Base-by-base conservation (phyloP, 2,329 filamentous ascomycete species). In the Calonectria leucothoes region DNA sequence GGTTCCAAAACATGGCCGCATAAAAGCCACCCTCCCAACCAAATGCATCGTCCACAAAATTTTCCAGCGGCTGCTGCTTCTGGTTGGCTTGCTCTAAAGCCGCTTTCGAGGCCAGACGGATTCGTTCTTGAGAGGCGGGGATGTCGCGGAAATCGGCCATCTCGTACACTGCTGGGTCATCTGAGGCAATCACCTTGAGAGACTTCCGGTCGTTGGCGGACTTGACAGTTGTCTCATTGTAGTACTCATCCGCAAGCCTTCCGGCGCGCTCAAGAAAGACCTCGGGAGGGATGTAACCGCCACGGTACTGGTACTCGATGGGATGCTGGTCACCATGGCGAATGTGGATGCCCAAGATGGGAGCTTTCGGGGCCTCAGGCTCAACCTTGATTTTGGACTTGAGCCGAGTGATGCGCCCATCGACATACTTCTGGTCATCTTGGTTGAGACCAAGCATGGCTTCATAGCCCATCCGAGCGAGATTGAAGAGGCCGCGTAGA, bases 11-110 rank as follows among this genome's bases (percentile, higher is more conserved):
- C 84, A 97, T 93, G 79, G 91, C 90, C 17, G 90, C 89, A 84
- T 94, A 97, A 87, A 97, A 98, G 1, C 95, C 95, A 23, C 95
- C 95, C 82, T 97, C 95, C 95, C 95, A 97, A 35, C 95, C 95
- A 49, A 94, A 92, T 1, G 92, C 90, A 81, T 95, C 93, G 72
- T 95, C 94, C 42, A 94, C 89, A 82, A 94, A 94, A 78, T 90
- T 91, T 76, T 89, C 89, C 81, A 93, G 91, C 8, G 89, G 86
- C 14, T 85, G 84, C 29, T 84, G 84, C 73, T 91, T 85, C 4
- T 84, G 82, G 52, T 82, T 84, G 71, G 81, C 84, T 76, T 83
- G 83, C 79, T 86, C 79, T 42, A 86, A 82, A 27, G 85, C 84
- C 33, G 86, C 82, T 81, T 94, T 94, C 65, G 91, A 92, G 11